phyloP scores from a whole-genome alignment of 805 yeast genomes.

The Saturnispora besseyi region DNA sequence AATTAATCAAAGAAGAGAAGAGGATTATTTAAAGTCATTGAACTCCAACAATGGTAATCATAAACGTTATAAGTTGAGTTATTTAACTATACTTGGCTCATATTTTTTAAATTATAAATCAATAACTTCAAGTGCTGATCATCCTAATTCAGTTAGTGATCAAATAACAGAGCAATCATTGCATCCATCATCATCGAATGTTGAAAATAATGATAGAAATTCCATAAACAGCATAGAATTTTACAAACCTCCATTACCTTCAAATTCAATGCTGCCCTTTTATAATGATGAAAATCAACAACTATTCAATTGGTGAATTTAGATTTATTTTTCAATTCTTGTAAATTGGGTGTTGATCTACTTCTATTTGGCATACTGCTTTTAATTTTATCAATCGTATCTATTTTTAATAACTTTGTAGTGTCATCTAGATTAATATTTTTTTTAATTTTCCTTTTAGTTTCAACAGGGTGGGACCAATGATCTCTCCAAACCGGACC shows the following conservation, averaged over 20 bases:
- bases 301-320: neutral
- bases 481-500: slow-evolving; percentile 25
- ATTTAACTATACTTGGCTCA: neutral
- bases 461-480: slow-evolving; percentile 12
- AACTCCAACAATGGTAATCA: neutral
- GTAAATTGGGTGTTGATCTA: slow-evolving; percentile 6
- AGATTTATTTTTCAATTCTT: neutral
- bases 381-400: slow-evolving; percentile 5
- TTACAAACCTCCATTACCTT: neutral
- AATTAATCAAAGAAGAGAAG: neutral
- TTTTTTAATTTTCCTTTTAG: neutral
- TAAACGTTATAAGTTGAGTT: neutral
- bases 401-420: slow-evolving; percentile 2
- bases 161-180: neutral
- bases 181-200: neutral
- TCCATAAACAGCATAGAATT: neutral
- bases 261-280: neutral
- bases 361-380: slow-evolving; percentile 3
- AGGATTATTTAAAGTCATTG: neutral
- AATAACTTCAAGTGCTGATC: neutral
- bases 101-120: neutral
- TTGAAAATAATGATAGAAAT: neutral
- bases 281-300: slow-evolving; percentile 1
- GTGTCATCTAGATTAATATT: neutral
- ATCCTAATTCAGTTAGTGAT: neutral